Evolutionary conservation across 2,329 filamentous ascomycete species (phyloP).

Genomic region (Colletotrichum scovillei): DNA sequence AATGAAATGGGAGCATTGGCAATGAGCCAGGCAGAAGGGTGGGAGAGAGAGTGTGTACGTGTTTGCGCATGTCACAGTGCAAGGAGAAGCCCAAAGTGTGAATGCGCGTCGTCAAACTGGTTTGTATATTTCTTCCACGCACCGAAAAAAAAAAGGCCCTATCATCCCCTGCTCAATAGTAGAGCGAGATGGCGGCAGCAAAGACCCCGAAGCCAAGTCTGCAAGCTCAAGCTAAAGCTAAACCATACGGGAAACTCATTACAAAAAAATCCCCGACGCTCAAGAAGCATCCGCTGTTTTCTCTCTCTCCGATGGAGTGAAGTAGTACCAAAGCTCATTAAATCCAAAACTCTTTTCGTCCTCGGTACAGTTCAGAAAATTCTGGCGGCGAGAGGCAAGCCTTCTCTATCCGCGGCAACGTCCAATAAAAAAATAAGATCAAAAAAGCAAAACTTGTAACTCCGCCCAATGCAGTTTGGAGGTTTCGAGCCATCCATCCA

Average conservation of each 20-base stretch:
- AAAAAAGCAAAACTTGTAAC: conserved; percentile 17
- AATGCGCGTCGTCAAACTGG: conserved; percentile 6
- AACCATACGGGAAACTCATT: neutral
- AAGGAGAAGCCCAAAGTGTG: too few relatives aligned
- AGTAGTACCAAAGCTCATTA: conserved; percentile 13
- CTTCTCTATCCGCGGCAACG: neutral
- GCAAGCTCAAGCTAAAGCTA: neutral
- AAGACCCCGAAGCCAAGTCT: neutral
- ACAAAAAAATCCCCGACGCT: conserved; percentile 3
- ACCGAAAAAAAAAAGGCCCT: neutral
- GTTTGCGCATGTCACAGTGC: too few relatives aligned
- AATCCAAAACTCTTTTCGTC: conserved; percentile 17
- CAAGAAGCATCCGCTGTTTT: neutral
- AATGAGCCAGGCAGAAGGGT: neutral
- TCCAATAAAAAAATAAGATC: neutral
- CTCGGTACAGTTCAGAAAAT: neutral
- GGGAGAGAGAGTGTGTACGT: too few relatives aligned
- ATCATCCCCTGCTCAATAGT: neutral
- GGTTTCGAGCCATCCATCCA: neutral
- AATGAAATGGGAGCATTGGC: neutral
- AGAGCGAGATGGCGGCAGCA: neutral
- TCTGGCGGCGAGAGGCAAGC: conserved; percentile 11
- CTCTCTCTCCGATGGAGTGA: neutral
- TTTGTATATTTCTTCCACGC: conserved; percentile 11
- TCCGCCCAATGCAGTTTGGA: conserved; percentile 34